phyloP scores from a whole-genome alignment of 1,284 basidiomycete species.

The Ceraceosorus guamensis region DNA sequence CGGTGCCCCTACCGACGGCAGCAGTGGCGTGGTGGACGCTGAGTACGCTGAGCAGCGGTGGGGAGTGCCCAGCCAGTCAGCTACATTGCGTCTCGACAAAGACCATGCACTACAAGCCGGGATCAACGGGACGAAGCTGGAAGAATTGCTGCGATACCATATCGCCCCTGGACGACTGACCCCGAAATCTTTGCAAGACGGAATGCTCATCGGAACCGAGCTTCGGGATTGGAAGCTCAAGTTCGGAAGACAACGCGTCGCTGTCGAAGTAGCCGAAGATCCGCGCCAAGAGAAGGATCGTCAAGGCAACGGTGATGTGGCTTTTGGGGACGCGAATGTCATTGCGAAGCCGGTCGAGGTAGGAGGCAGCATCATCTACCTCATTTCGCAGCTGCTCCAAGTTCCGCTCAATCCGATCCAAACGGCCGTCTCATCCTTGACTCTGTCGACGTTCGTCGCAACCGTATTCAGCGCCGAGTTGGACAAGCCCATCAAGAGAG shows the following conservation, averaged over 20 bases:
- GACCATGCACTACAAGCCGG: background rate
- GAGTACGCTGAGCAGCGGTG: background rate
- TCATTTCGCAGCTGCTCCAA: constrained; percentile 71
- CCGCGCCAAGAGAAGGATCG: constrained; percentile 43
- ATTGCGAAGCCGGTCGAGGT: constrained; percentile 69
- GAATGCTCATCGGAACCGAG: constrained; percentile 36
- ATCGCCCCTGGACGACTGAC: constrained; percentile 28
- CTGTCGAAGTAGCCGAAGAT: constrained; percentile 45
- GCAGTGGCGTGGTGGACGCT: background rate
- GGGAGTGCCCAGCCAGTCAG: background rate
- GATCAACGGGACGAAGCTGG: constrained; percentile 6
- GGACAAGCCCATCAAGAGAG: constrained; percentile 25
- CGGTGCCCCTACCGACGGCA: background rate
- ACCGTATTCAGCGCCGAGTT: constrained; percentile 51
- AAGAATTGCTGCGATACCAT: constrained; percentile 38
- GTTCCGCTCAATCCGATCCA: constrained; percentile 75
- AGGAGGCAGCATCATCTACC: constrained; percentile 72
- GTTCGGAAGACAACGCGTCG: constrained; percentile 50
- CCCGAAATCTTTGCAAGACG: constrained; percentile 19
- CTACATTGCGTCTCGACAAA: background rate
- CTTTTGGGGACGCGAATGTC: constrained; percentile 75
- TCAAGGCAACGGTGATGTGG: constrained; percentile 52
- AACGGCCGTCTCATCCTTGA: constrained; percentile 69
- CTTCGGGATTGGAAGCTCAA: constrained; percentile 40
- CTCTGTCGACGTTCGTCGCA: constrained; percentile 65